Conservation (phyloP, 345 rosid species). For the Zanthoxylum bungeanum region DNA sequence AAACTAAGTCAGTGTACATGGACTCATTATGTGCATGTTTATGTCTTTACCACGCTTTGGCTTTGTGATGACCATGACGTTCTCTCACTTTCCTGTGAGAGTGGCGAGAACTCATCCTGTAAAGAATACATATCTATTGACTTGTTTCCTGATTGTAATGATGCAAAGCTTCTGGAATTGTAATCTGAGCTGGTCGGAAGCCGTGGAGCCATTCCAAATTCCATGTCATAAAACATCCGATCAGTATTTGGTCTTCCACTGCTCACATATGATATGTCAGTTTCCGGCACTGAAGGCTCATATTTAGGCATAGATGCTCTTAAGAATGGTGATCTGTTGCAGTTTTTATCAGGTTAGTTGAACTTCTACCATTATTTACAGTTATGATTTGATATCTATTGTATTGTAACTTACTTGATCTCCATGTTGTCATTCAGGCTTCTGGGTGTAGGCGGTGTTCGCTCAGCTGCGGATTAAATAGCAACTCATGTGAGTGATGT, state of each 20-base stretch:
- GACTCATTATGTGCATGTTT: neutral
- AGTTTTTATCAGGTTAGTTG: neutral
- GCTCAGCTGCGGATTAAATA: conserved; percentile 21
- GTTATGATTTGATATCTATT: neutral
- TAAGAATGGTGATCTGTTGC: conserved; percentile 60
- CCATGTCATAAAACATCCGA: conserved; percentile 37
- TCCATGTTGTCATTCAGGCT: conserved; percentile 34
- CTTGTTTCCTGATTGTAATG: conserved; percentile 35
- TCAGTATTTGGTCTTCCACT: conserved; percentile 61
- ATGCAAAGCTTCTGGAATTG: conserved; percentile 40
- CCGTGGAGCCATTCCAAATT: conserved; percentile 28
- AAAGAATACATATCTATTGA: conserved; percentile 45
- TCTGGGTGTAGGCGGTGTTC: conserved; percentile 18
- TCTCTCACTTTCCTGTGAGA: conserved; percentile 40
- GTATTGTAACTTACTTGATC: conserved; percentile 25
- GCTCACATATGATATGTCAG: conserved; percentile 78
- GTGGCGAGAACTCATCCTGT: conserved; percentile 34
- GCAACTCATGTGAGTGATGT: neutral
- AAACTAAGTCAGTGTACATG: neutral
- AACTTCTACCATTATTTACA: neutral
- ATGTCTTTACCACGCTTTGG: conserved; percentile 37
- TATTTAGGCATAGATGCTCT: conserved; percentile 35
- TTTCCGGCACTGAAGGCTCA: conserved; percentile 42
- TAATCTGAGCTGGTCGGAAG: conserved; percentile 45
- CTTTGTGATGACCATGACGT: conserved; percentile 40